Base-by-base conservation (phyloP, 371 early-diverging fungal species). In the Lichtheimia ornata region DNA sequence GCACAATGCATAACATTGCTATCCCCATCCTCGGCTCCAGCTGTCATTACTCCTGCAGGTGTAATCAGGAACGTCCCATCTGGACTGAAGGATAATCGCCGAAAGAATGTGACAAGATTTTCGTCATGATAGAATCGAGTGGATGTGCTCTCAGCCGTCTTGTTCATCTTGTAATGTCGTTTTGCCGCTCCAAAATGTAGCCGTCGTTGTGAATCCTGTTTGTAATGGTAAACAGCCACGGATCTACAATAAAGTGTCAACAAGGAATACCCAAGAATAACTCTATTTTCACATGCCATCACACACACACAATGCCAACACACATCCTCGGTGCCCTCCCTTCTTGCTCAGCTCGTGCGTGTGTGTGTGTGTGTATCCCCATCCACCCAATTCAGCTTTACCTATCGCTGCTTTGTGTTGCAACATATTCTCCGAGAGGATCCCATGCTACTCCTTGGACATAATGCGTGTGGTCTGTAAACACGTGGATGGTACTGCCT, bases 381-480 rank as follows among this genome's bases (percentile, higher is more conserved):
- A 6, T 35, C 40, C 28, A 47, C 25, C 47, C 53, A 30, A 20
- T 40, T 22, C 12, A 27, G 4, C n/a, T 67, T 51, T 77, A 90
- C 85, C 97, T 78, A 66, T 97, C 98, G 67, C 93, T 91, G 72
- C 95, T 91, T 74, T 97, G 97, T 4, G 97, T 92, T 1, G 91
- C 94, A 5, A 97, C 70, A 66, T 81, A 95, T 69, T 91, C 77
- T 13, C 89, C 90, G n/a, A 91, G 70, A 1, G 98, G 97, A 73
- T 97, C 97, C 97, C 97, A 98, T 6, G 91, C 85, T 1, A 97
- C 94, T 28, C 98, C 98, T 77, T 97, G 97, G 11, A 98, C 96
- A 70, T 93, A 95, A 64, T 97, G 95, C 20, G 82, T 76, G 68
- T 98, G 97, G 57, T 94, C 95, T 2, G 88, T 77, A 53, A 96